Evolutionary conservation across 805 yeast genomes (phyloP), one percentile per base, ranked within the genome.

Genomic region (Henningerozyma blattae): DNA sequence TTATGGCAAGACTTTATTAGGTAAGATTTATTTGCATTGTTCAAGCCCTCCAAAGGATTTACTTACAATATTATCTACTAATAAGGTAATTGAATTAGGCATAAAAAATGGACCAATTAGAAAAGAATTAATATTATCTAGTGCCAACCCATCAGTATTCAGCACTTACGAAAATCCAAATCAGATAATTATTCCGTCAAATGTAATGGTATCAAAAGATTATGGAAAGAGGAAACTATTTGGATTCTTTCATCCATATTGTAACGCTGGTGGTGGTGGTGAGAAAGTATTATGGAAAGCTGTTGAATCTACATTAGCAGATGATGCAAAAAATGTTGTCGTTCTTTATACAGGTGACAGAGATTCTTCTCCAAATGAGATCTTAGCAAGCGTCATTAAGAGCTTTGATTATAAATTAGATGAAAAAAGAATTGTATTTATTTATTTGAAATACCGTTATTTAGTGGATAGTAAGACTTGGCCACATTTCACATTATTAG

Each of bases 221-320:
- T 14, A 22, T 42, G 30, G 40, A 30, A 8, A 39, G 9, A 46
- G 45, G 18, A 44, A 65, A 8, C 55, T 84, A 9, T 78, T 64
- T 52, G 99, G 97, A 5, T 87, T 81, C 49, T 86, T 91, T 62
- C 99, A 91, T 58, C 98, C 98, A 0, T 82, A 78, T 47, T 86
- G 95, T 42, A 83, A 82, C 52, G 93, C 95, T 27, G 95, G 94
- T 30, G 99, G 99, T 15, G 99, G 99, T 20, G 99, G 99, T 17
- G 99, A 91, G 53, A 72, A 89, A 36, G 98, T 91, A 1, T 62
- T 91, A 27, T 91, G 98, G 98, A 86, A 83, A 35, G 95, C 95
- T 0, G 83, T 89, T 5, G 68, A 72, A 44, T 67, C 77, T 22
- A 81, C 94, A 0, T 61, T 87, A 38, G 43, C 54, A 8, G 57